These are phyloP conservation scores for Neofusicoccum ribis DNA, from an alignment of 2,329 filamentous ascomycete genomes.

Conservation along the genomic window DNA sequence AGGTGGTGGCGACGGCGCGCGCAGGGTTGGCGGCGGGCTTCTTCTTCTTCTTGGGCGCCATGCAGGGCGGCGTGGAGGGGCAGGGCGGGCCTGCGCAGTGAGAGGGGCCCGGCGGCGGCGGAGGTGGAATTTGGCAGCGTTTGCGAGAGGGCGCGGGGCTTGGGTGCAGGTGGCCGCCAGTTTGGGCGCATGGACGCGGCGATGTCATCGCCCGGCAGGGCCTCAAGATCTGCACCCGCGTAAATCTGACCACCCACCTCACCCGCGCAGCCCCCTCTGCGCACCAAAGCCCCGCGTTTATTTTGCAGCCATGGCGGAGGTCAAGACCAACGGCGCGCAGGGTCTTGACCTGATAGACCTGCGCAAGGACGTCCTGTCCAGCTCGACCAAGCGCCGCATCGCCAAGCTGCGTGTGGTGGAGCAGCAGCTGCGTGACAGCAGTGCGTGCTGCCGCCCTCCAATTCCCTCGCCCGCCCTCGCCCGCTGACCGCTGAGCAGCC, in stretches of 20 bases:
- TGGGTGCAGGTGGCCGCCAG: background rate
- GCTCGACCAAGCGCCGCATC: slow-evolving; percentile 50
- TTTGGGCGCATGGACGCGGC: slow-evolving; percentile 4
- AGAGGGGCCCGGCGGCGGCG: no score
- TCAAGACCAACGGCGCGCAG: slow-evolving; percentile 34
- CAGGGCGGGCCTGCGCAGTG: background rate
- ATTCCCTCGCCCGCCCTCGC: slow-evolving; percentile 30
- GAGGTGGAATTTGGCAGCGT: background rate
- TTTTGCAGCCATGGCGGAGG: slow-evolving; percentile 33
- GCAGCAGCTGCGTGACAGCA: slow-evolving; percentile 44
- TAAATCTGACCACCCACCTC: slow-evolving; percentile 10
- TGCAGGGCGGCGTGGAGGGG: slow-evolving; percentile 35
- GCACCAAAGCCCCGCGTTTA: background rate
- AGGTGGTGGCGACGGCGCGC: slow-evolving; percentile 90
- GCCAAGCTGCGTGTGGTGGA: slow-evolving; percentile 47
- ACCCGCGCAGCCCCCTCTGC: slow-evolving; percentile 7
- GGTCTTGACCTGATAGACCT: slow-evolving; percentile 36
- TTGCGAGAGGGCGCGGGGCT: background rate
- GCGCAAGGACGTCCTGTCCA: slow-evolving; percentile 46
- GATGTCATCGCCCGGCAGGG: slow-evolving; percentile 4
- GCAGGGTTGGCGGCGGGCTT: slow-evolving; percentile 86
- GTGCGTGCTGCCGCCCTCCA: slow-evolving; percentile 45
- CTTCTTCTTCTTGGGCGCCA: slow-evolving; percentile 88
- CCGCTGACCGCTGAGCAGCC: slow-evolving; percentile 27
- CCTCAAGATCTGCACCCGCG: slow-evolving; percentile 19